Base-by-base conservation (phyloP, 164 flowering plant genomes). In the Vitis rotundifolia region DNA sequence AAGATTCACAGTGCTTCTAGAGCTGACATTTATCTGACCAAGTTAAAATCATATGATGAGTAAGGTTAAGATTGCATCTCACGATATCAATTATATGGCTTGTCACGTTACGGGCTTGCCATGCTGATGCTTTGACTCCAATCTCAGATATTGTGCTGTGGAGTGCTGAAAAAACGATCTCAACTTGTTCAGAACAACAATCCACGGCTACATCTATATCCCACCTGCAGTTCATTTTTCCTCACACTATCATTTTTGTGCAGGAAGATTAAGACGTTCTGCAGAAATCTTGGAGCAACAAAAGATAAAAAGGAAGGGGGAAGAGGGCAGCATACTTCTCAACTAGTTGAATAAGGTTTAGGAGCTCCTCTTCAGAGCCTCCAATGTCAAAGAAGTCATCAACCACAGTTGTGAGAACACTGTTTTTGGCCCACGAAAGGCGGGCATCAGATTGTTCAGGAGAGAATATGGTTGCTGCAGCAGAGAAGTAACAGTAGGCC, bases 301-400 rank as follows among this genome's bases (percentile, higher is more conserved):
- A 71, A 65, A 11, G 16, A 57, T 49, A 13, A 19, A 64, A 12
- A 22, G 16, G 64, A 16, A 53, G 8, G 47, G 67, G 56, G 54
- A 67, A 59, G n/a, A 29, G 59, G 44, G 44, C 44, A 37, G 54
- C 66, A 62, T 80, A 88, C 92, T 67, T 82, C 65, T 86, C 78
- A 47, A 85, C 47, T 71, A 88, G 72, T 14, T 82, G 67, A 22
- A 86, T 77, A 22, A 89, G 82, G 78, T 89, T 84, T 3, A 61
- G 58, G 54, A 85, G 76, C 71, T 89, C 94, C 69, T 87, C 91
- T 69, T 69, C 73, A 49, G 97, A 84, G 63, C 92, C 92, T 44
- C 85, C 94, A 66, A 86, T 76, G 61, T 89, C 94, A 70, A 83
- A 89, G 73, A 91, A 89, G 74, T 91, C 94, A 78, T 89, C 94